A percentile compares a stretch with the other conserved stretches of the same genome.
Conservation (phyloP, 2,329 filamentous ascomycete genomes). For the Cercospora brassicicola region DNA sequence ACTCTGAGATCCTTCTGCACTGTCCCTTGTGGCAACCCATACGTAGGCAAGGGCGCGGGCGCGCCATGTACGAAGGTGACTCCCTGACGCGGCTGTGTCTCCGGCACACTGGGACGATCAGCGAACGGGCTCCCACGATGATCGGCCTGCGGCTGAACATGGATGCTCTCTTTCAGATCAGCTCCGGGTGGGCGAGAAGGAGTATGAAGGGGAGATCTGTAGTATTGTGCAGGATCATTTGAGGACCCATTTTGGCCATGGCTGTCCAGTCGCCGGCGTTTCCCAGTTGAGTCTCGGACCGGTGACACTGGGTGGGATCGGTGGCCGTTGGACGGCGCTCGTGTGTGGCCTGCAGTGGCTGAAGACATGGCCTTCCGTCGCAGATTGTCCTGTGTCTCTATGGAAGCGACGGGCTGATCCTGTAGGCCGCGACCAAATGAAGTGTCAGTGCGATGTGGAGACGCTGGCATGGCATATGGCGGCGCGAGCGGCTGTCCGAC, state of each 20-base stretch:
- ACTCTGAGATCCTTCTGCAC: neutral
- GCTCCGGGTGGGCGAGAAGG: neutral
- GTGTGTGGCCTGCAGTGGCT: constrained; percentile 1
- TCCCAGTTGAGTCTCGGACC: constrained; percentile 8
- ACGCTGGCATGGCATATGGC: neutral
- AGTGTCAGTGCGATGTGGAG: constrained; percentile 2
- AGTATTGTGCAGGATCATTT: neutral
- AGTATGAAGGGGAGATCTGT: neutral
- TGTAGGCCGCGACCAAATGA: constrained; percentile 12
- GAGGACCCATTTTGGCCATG: neutral
- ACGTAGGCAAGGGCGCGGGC: neutral
- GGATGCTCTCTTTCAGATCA: neutral
- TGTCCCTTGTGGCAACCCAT: neutral
- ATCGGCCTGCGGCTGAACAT: neutral
- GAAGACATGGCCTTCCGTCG: constrained; percentile 22
- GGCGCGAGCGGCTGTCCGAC: constrained; percentile 3
- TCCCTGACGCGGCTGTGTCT: neutral
- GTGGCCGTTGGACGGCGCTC: constrained; percentile 5
- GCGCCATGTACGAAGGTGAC: neutral
- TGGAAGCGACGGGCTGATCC: constrained; percentile 29
- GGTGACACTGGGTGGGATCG: constrained; percentile 21
- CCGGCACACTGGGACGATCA: neutral
- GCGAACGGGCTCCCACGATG: constrained; percentile 11
- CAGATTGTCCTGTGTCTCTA: constrained; percentile 27
- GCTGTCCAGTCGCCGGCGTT: constrained; percentile 17